A percentile compares a stretch with the other conserved stretches of the same genome.
Conservation (phyloP, 306 rosid species). For the Lupinus albus region DNA sequence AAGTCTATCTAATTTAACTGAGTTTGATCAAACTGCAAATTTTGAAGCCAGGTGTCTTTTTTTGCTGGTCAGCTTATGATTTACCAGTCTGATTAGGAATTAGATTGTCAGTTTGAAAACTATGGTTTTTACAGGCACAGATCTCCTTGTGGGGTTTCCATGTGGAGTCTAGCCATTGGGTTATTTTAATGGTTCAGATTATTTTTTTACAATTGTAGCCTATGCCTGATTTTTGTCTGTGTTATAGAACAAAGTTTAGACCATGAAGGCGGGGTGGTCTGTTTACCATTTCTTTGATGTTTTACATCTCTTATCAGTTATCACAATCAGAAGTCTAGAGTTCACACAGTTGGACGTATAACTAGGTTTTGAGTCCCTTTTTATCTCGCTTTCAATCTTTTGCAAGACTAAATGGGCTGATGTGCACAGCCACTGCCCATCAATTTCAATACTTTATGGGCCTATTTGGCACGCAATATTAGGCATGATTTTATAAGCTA, state of each 20-base stretch:
- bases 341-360: background rate
- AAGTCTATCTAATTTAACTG: background rate
- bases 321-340: background rate
- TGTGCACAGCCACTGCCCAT: background rate
- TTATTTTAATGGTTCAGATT: background rate
- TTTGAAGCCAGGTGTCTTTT: background rate
- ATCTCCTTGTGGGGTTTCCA: background rate
- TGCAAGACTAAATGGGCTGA: constrained; percentile 1
- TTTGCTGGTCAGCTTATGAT: background rate
- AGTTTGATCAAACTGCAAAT: background rate
- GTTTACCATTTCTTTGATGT: background rate
- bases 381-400: background rate
- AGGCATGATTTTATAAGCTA: too few relatives aligned
- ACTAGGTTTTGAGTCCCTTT: constrained; percentile 11
- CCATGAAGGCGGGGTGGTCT: background rate
- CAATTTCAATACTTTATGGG: background rate
- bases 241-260: constrained; percentile 12
- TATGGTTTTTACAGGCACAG: background rate
- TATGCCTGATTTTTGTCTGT: background rate
- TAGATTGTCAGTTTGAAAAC: constrained; percentile 4
- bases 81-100: background rate
- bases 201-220: background rate
- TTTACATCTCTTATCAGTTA: constrained; percentile 14
- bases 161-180: background rate
- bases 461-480: too few relatives aligned